Base-by-base conservation (phyloP, 176 grass and related monocot species). In the Cenchrus americanus region DNA sequence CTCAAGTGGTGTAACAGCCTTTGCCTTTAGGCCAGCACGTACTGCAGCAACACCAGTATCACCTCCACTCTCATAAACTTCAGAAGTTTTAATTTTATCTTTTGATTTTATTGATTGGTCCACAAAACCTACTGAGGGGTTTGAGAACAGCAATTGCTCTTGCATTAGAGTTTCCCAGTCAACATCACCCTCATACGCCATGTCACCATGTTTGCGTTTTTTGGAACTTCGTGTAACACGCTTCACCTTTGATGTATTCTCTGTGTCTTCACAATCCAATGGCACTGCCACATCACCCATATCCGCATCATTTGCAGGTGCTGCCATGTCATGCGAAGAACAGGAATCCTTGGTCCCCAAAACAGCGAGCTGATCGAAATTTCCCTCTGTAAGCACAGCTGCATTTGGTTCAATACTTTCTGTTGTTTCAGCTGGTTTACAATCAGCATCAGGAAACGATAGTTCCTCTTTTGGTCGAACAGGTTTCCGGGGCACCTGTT, bases 101-200 rank as follows among this genome's bases (percentile, higher is more conserved):
- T 85, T 94, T 19, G 27, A 48, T 87, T 93, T 94, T 75, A 89
- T 62, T 85, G 85, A 85, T 58, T 80, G 87, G 59, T 87, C 86
- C 26, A 21, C 59, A 78, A 91, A 75, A 61, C 79, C 77, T 53
- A 65, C 83, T 57, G 88, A 84, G 37, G 76, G 60, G 62, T 89
- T 93, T 7, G 82, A 87, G 86, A 96, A 99, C 54, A 92, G 74
- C 15, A 77, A 89, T 60, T 96, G 93, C 26, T 96, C 93, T 73
- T 94, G 91, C 87, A 93, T 88, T 80, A 99, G 64, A 80, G 88
- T 87, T 65, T 99, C 96, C 93, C 93, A 99, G 51, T 99, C 89
- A 66, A 80, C 84, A 87, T 96, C 93, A 6, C 93, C 93, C 78
- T 99, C 93, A 52, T 96, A 96, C 79, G 96, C 96, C 96, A 94